Percentiles rank a stretch among this genome's conserved stretches.
These are phyloP conservation scores for Heliocybe sulcata DNA, from an alignment of 1,284 basidiomycete genomes.

Conservation along the genomic window DNA sequence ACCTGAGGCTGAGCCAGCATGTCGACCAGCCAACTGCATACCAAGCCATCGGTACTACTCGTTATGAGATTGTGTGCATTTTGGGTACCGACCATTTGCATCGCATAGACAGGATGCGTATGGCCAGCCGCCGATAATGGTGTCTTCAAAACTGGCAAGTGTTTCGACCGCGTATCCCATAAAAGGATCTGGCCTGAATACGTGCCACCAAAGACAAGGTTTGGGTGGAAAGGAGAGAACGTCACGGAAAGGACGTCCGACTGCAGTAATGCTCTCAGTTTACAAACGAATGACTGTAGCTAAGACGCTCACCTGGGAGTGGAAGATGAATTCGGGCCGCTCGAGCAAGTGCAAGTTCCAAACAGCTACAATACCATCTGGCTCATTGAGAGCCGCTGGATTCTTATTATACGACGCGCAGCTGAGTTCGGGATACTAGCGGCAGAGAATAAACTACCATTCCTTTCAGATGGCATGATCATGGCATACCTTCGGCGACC, in stretches of 20 bases:
- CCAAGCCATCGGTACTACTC: slow-evolving; percentile 91
- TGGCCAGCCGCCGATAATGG: slow-evolving; percentile 93
- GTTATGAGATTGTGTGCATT: slow-evolving; percentile 97
- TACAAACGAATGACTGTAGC: slow-evolving; percentile 4
- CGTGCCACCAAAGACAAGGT: slow-evolving; percentile 94
- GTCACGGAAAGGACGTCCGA: slow-evolving; percentile 95
- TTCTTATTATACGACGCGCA: slow-evolving; percentile 98
- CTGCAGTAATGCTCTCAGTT: slow-evolving; percentile 32
- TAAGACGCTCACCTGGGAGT: slow-evolving; percentile 75
- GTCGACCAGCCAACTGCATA: slow-evolving; percentile 97
- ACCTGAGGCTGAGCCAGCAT: slow-evolving; percentile 97
- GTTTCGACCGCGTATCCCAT: slow-evolving; percentile 98
- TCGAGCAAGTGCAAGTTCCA: slow-evolving; percentile 97
- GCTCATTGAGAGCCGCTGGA: slow-evolving; percentile 83
- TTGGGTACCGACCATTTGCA: slow-evolving; percentile 96
- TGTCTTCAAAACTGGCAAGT: slow-evolving; percentile 93
- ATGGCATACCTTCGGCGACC: slow-evolving; percentile 82
- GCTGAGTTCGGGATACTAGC: slow-evolving; percentile 89
- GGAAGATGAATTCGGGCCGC: slow-evolving; percentile 95
- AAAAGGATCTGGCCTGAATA: slow-evolving; percentile 97
- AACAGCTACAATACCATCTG: slow-evolving; percentile 93
- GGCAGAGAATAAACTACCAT: slow-evolving; percentile 6
- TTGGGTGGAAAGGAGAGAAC: slow-evolving; percentile 97
- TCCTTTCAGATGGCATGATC: slow-evolving; percentile 7
- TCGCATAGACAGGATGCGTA: slow-evolving; percentile 96